Conservation (phyloP, 345 rosid genomes). For the Populus nigra region DNA sequence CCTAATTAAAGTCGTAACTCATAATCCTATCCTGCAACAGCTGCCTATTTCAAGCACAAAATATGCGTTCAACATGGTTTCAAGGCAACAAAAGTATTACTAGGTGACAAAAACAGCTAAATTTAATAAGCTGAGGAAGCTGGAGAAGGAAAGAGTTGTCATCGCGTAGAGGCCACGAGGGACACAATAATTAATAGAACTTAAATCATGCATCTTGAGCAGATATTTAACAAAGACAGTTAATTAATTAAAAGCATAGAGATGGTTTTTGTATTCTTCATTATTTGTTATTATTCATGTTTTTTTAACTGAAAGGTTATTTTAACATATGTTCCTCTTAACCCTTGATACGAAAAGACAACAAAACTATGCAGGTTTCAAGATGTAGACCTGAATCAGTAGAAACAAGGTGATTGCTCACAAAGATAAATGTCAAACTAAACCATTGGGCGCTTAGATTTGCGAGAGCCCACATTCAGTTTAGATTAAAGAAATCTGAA, state of each 20-base stretch:
- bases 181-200: too few relatives aligned
- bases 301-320: background rate
- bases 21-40: background rate
- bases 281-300: too few relatives aligned
- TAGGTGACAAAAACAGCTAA: background rate
- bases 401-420: slow-evolving; percentile 35
- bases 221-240: too few relatives aligned
- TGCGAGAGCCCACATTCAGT: slow-evolving; percentile 54
- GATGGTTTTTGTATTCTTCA: background rate
- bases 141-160: background rate
- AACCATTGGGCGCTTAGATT: slow-evolving; percentile 52
- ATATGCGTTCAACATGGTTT: background rate
- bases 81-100: background rate
- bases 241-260: too few relatives aligned
- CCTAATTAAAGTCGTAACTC: background rate
- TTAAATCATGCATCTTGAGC: too few relatives aligned
- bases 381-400: slow-evolving; percentile 21
- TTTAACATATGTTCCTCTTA: background rate
- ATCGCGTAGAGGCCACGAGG: too few relatives aligned
- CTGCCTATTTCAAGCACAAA: background rate
- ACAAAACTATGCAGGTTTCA: slow-evolving; percentile 1
- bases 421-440: slow-evolving; percentile 21
- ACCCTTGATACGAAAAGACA: slow-evolving; percentile 8
- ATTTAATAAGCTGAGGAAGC: slow-evolving; percentile 8
- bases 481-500: slow-evolving; percentile 36